These are phyloP conservation scores for Hypoxylon rickii DNA, from an alignment of 495 filamentous ascomycete genomes.

Conservation along the genomic window DNA sequence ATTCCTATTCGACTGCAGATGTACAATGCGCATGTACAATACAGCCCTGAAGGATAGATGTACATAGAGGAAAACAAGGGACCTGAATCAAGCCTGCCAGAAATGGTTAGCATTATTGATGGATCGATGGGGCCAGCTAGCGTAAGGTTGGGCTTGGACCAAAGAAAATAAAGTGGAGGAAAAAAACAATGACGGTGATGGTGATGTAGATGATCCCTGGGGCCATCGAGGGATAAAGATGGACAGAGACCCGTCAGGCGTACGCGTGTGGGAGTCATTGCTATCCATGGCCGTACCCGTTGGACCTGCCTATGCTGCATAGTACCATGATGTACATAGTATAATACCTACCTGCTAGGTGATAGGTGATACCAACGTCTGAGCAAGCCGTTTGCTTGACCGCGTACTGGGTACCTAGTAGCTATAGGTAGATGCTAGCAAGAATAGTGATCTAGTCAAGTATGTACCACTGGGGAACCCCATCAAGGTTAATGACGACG, in stretches of 20 bases:
- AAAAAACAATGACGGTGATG: constrained; percentile 13
- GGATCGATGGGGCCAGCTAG: neutral
- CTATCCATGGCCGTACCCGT: too few species aligned
- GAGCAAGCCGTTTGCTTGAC: constrained; percentile 7
- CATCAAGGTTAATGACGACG: neutral
- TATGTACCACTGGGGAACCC: neutral
- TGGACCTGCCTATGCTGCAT: too few species aligned
- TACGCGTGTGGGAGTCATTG: too few species aligned
- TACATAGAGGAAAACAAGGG: constrained; percentile 12
- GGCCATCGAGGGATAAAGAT: neutral
- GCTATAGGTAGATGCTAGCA: too few species aligned
- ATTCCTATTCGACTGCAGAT: too few species aligned
- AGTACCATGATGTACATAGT: too few species aligned
- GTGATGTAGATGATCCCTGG: constrained; percentile 21
- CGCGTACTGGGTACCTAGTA: neutral
- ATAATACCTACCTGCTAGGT: too few species aligned
- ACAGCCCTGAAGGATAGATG: neutral
- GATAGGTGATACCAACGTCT: too few species aligned
- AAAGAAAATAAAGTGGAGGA: constrained; percentile 24
- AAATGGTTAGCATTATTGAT: constrained; percentile 17
- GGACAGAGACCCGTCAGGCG: neutral
- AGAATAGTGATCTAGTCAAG: too few species aligned
- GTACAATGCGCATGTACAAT: neutral
- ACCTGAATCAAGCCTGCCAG: constrained; percentile 20
- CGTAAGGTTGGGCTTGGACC: constrained; percentile 1